A percentile compares a stretch with the other conserved stretches of the same genome.
Evolutionary conservation across 2,329 filamentous ascomycete species (phyloP).

Genomic region (Fusarium pininemorale): DNA sequence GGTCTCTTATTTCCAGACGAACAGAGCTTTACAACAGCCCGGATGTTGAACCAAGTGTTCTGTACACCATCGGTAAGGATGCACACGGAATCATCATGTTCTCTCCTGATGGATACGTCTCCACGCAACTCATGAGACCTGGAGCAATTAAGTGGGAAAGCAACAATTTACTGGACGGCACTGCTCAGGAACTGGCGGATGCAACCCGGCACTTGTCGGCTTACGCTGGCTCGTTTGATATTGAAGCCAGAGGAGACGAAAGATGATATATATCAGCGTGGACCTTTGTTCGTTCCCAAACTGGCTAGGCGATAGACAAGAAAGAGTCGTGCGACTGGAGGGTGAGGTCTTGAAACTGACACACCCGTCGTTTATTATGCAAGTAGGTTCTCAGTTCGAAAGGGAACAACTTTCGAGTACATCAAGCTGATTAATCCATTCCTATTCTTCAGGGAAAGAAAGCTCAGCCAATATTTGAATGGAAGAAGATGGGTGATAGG

Average conservation of each 20-base stretch:
- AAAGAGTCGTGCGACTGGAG: no score
- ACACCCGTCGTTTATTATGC: no score
- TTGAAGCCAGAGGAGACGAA: neutral
- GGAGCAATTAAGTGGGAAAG: neutral
- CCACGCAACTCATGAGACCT: neutral
- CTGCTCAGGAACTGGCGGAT: neutral
- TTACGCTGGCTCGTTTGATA: neutral
- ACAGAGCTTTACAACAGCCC: neutral
- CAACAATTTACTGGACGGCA: neutral
- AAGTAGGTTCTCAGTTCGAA: no score
- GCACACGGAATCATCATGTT: neutral
- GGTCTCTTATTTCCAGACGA: neutral
- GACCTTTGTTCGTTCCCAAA: neutral
- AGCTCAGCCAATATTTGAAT: no score
- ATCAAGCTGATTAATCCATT: no score
- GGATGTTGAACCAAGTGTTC: neutral
- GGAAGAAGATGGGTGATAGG: no score
- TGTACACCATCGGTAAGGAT: neutral
- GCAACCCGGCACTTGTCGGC: neutral
- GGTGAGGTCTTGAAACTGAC: no score
- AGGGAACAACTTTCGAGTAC: no score
- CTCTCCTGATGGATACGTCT: neutral
- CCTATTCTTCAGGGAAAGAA: no score
- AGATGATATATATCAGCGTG: neutral
- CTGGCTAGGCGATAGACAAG: no score